Evolutionary conservation across 2,329 filamentous ascomycete species (phyloP).

Genomic region (Sporothrix sp.): DNA sequence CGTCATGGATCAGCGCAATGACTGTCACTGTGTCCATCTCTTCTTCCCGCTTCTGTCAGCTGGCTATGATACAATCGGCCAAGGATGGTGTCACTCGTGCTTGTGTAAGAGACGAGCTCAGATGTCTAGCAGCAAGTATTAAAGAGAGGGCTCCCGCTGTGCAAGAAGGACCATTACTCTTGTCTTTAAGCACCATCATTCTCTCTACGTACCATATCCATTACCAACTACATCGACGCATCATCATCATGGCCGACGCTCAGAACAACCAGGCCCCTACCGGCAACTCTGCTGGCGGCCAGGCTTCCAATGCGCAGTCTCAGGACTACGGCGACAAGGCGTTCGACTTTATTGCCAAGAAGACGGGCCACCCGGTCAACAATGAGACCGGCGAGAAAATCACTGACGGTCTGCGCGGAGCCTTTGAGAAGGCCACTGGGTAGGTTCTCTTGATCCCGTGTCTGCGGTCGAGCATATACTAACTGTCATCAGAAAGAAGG

Average conservation of each 20-base stretch:
- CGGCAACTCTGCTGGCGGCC: background rate
- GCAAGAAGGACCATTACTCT: too few species aligned
- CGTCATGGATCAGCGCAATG: too few species aligned
- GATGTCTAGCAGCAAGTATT: too few species aligned
- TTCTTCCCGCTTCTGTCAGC: too few species aligned
- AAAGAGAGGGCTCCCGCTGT: too few species aligned
- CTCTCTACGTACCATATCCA: too few species aligned
- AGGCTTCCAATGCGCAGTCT: constrained; percentile 5
- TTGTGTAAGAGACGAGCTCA: too few species aligned
- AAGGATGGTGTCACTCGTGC: too few species aligned
- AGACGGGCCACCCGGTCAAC: constrained; percentile 20
- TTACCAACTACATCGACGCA: too few species aligned
- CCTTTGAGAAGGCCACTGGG: constrained; percentile 32
- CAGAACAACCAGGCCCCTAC: constrained; percentile 2
- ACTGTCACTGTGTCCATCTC: too few species aligned
- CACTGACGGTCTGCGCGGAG: constrained; percentile 25
- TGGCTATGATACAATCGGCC: too few species aligned
- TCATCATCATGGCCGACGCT: constrained; percentile 1
- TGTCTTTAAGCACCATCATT: too few species aligned
- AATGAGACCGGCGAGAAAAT: constrained; percentile 24
- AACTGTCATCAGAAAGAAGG: constrained; percentile 25
- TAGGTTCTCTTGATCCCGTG: constrained; percentile 15
- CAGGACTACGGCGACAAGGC: constrained; percentile 23
- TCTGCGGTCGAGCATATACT: background rate
- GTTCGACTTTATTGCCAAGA: constrained; percentile 21